Conservation (phyloP, 257 asterid species). For the Solanum appendiculatum region DNA sequence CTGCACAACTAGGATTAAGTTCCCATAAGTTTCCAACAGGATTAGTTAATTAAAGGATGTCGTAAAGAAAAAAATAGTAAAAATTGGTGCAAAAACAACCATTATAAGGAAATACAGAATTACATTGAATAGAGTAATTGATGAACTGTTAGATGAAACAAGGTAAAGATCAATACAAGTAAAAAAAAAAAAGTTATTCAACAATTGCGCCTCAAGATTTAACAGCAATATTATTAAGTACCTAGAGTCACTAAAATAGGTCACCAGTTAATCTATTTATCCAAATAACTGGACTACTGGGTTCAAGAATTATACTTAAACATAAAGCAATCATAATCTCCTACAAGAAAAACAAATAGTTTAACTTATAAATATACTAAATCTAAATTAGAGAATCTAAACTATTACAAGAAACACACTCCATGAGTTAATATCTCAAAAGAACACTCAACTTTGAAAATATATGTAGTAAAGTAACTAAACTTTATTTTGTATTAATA, state of each 20-base stretch:
- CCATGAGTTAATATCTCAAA: too few relatives aligned
- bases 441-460: too few relatives aligned
- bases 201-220: neutral
- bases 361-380: neutral
- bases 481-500: too few relatives aligned
- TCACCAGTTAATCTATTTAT: neutral
- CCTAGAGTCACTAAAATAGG: neutral
- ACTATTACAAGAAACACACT: neutral
- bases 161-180: neutral
- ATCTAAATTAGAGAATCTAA: neutral
- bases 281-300: neutral
- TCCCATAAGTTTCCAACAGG: neutral
- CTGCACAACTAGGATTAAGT: slow-evolving; percentile 25
- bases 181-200: neutral
- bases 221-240: neutral
- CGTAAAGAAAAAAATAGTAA: neutral
- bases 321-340: neutral
- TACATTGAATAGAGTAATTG: neutral
- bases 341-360: neutral
- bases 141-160: neutral
- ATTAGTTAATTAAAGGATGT: neutral
- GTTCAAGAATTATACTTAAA: neutral
- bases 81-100: neutral
- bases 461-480: too few relatives aligned
- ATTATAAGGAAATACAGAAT: neutral